phyloP scores from a whole-genome alignment of 23 red algal species.

The Gracilaria vermiculophylla region DNA sequence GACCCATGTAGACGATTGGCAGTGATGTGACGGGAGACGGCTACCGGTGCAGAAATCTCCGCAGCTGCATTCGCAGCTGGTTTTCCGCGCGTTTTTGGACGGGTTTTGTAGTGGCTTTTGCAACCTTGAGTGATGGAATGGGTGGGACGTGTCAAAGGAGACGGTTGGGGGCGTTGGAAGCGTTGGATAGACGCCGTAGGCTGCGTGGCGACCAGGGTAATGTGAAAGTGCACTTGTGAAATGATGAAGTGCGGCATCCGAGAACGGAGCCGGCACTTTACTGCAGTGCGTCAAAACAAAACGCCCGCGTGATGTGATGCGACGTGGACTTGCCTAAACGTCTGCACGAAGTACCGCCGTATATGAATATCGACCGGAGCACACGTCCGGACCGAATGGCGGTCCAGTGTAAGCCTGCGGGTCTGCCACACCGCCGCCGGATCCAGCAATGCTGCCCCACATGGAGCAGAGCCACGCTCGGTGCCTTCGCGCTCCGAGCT shows the following conservation, averaged over 20 bases:
- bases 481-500: too few species aligned
- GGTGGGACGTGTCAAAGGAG: background rate
- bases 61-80: background rate
- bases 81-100: background rate
- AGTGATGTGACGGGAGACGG: background rate
- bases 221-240: too few species aligned
- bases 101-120: background rate
- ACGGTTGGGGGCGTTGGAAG: background rate
- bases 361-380: too few species aligned
- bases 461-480: too few species aligned
- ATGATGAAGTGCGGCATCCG: too few species aligned
- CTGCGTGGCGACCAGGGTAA: too few species aligned
- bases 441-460: too few species aligned
- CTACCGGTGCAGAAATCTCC: background rate
- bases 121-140: background rate
- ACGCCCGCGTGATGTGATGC: background rate
- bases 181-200: background rate
- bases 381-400: too few species aligned
- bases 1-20: constrained; percentile 23
- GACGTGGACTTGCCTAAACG: background rate
- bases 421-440: too few species aligned
- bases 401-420: too few species aligned
- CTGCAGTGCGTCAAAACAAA: background rate
- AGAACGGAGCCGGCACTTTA: too few species aligned
- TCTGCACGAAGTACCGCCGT: too few species aligned